Evolutionary conservation across 768 basidiomycete species (phyloP), one percentile per base, ranked within the genome.

Genomic region (Pleurotus pulmonarius): DNA sequence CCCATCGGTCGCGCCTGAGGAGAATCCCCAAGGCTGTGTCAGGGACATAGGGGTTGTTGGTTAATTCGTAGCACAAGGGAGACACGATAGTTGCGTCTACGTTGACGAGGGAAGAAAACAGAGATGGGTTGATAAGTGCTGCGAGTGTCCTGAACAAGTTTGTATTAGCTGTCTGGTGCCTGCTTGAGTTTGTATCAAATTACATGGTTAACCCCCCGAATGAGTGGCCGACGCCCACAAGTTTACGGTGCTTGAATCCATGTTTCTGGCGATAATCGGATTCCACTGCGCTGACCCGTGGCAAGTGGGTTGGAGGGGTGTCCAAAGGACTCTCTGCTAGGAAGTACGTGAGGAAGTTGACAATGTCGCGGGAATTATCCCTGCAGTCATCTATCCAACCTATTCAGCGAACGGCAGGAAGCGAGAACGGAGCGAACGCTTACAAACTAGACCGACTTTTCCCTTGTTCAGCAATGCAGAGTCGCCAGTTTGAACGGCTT

Each of bases 401-500:
- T 25, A 18, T 26, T 18, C 13, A 15, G 12, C n/a, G 29, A 41
- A 46, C 5, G 46, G 13, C 15, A 26, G 11, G 18, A 38, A 55
- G 37, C 16, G 40, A 22, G 47, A 34, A 40, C 16, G 59, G 39
- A 44, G 41, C 16, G 11, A 56, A 15, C 40, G 72, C 84, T 61
- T 66, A 86, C 89, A 86, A 34, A 88, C 72, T 1, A 75, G 75
- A 37, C 83, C 81, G 1, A 88, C 73, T 13, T 72, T 72, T 0
- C 70, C 69, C 0, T 65, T 74, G 58, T 97, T 98, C 38, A 95
- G 54, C 11, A 90, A 67, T 0, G 79, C 87, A n/a, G 92, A 78
- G 58, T 95, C 94, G 1, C 92, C 94, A 58, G 95, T 92, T 58
- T 92, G 87, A 4, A 87, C 79, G 5, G 90, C 81, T 61, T 96